Evolutionary conservation across 2,329 filamentous ascomycete species (phyloP), one percentile per base, ranked within the genome.

Genomic region (Alternaria incomplexa): DNA sequence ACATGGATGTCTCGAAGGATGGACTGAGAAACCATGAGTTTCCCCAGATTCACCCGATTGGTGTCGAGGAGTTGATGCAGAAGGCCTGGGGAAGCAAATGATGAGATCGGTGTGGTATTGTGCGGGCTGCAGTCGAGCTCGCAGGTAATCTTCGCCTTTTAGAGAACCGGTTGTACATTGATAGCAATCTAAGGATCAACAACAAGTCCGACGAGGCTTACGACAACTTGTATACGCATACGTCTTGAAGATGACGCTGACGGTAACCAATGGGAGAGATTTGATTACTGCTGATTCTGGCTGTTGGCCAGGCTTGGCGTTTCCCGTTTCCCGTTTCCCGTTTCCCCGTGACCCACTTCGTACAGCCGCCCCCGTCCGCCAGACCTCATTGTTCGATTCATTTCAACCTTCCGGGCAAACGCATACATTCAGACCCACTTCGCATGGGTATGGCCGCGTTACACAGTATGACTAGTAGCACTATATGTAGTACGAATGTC

Each of bases 21-120:
- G 66, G 58, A 13, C 3, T 59, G 12, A 60, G 61, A n/a, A 66
- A 66, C 52, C 53, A 57, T 7, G 56, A 59, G 15, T 66, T 62
- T 45, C 61, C 63, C 15, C 20, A 62, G 6, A 53, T 68, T 25
- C 61, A 61, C 40, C 66, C 63, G 7, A 52, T 66, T 10, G 32
- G 15, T 10, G 61, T 64, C n/a, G 47, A 59, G 47, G 53, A 58
- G 25, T 48, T 68, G 13, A 56, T 62, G 47, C 36, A 62, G 58
- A 48, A 58, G 20, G 63, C 66, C 17, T 68, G 63, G 63, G 63
- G 63, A 25, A 56, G 54, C 17, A 56, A 40, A 4, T n/a, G 15
- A 43, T 26, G 11, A 25, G 23, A 51, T 20, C 20, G 4, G 1
- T 51, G 3, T 32, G 46, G 9, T 17, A 17, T n/a, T 5, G 22